Conservation (phyloP, 148 eudicot genomes). For the Selenicereus undatus region DNA sequence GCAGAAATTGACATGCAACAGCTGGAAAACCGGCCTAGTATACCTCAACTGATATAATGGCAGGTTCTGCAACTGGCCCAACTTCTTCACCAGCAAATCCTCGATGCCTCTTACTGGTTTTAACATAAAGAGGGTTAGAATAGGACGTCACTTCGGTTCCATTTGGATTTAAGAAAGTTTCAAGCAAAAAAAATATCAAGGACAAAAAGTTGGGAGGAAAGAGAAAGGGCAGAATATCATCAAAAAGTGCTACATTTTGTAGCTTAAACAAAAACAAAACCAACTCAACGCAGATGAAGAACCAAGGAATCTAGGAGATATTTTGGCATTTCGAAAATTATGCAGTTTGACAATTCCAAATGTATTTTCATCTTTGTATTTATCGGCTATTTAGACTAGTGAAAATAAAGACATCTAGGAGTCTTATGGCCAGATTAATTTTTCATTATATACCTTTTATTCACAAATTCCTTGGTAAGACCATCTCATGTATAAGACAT, state of each 20-base stretch:
- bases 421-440: no score
- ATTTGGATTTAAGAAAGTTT: no score
- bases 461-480: no score
- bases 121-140: conserved; percentile 1
- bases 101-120: conserved; percentile 51
- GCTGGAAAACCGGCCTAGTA: conserved; percentile 7
- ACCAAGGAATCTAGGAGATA: background rate
- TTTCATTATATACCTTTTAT: no score
- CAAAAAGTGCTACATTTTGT: background rate
- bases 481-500: no score
- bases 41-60: conserved; percentile 98
- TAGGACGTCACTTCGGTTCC: background rate
- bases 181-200: no score
- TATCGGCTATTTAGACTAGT: no score
- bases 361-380: no score
- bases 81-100: conserved; percentile 38
- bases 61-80: conserved; percentile 66
- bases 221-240: no score
- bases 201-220: no score
- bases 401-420: no score
- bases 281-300: background rate
- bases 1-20: conserved; percentile 1
- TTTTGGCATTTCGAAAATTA: background rate
- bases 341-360: background rate
- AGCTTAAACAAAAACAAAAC: background rate